These are phyloP conservation scores for Annulohypoxylon maeteangense DNA, from an alignment of 495 filamentous ascomycete genomes.

Conservation along the genomic window DNA sequence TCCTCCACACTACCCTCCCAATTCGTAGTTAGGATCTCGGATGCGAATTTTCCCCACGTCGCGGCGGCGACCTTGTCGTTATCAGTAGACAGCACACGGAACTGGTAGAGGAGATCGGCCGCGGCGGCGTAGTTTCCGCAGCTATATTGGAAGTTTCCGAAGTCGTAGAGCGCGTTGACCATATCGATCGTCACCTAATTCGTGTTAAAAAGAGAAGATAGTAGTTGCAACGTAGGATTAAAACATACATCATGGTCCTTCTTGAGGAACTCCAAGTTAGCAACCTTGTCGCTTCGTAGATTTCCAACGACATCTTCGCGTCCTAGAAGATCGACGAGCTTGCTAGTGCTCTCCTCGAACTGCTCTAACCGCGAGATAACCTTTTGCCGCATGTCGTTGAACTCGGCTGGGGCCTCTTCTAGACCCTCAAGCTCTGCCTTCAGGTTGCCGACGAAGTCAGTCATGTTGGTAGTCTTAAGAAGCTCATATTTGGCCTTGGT, in stretches of 20 bases:
- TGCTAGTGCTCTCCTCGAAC: constrained; percentile 83
- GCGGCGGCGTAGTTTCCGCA: constrained; percentile 92
- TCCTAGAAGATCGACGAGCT: constrained; percentile 84
- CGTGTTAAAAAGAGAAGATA: constrained; percentile 25
- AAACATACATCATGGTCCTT: constrained; percentile 82
- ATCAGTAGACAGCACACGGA: constrained; percentile 96
- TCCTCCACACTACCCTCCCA: constrained; percentile 98
- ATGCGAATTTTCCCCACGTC: constrained; percentile 96
- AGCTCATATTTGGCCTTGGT: constrained; percentile 88
- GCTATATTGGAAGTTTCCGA: constrained; percentile 94
- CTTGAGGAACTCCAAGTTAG: constrained; percentile 95
- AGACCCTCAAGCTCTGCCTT: constrained; percentile 86
- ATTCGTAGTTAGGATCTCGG: constrained; percentile 89
- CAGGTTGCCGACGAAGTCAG: constrained; percentile 90
- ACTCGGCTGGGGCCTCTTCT: constrained; percentile 82
- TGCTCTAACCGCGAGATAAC: constrained; percentile 82
- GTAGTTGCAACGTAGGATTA: background rate
- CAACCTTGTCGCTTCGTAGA: constrained; percentile 92
- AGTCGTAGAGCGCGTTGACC: constrained; percentile 94
- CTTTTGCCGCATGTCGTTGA: constrained; percentile 85
- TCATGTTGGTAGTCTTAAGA: constrained; percentile 97
- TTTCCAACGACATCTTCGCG: constrained; percentile 88
- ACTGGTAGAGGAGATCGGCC: constrained; percentile 90
- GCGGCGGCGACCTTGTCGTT: constrained; percentile 95
- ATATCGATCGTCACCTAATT: constrained; percentile 84